Conservation (phyloP, 306 rosid species). For the Cicer chorassanicum region DNA sequence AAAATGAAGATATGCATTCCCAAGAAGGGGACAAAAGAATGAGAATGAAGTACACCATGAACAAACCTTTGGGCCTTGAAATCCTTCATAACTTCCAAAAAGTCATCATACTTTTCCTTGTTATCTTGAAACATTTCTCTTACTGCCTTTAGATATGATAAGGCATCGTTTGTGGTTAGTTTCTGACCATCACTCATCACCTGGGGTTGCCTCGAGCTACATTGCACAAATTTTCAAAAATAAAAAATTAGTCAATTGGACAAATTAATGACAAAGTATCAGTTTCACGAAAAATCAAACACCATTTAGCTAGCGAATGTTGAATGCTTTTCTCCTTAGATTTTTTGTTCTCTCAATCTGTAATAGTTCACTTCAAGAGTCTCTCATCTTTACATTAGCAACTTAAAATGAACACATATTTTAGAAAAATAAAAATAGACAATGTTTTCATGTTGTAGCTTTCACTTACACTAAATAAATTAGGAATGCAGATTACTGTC, state of each 20-base stretch:
- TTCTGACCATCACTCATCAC: slow-evolving; percentile 61
- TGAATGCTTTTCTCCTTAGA: neutral
- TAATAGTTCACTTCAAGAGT: too few relatives aligned
- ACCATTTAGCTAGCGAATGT: neutral
- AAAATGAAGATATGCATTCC: neutral
- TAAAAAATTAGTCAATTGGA: slow-evolving; percentile 24
- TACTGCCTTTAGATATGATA: slow-evolving; percentile 65
- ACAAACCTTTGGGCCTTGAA: slow-evolving; percentile 73
- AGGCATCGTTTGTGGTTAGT: slow-evolving; percentile 61
- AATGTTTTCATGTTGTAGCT: neutral
- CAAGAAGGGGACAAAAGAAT: neutral
- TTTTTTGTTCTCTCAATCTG: neutral
- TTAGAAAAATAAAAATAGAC: neutral
- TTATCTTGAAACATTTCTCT: slow-evolving; percentile 72
- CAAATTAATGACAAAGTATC: slow-evolving; percentile 33
- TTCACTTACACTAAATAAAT: slow-evolving; percentile 9
- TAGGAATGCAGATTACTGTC: neutral
- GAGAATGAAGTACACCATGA: slow-evolving; percentile 5
- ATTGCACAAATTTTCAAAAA: slow-evolving; percentile 39
- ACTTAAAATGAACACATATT: too few relatives aligned
- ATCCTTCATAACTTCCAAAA: slow-evolving; percentile 74
- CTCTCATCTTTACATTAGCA: too few relatives aligned
- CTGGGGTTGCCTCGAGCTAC: slow-evolving; percentile 75
- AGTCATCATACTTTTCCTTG: slow-evolving; percentile 65
- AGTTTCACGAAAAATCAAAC: neutral